Percentiles rank a stretch among this genome's conserved stretches.
These are phyloP conservation scores for Colletotrichum camelliae DNA, from an alignment of 2,329 filamentous ascomycete species.

Conservation along the genomic window DNA sequence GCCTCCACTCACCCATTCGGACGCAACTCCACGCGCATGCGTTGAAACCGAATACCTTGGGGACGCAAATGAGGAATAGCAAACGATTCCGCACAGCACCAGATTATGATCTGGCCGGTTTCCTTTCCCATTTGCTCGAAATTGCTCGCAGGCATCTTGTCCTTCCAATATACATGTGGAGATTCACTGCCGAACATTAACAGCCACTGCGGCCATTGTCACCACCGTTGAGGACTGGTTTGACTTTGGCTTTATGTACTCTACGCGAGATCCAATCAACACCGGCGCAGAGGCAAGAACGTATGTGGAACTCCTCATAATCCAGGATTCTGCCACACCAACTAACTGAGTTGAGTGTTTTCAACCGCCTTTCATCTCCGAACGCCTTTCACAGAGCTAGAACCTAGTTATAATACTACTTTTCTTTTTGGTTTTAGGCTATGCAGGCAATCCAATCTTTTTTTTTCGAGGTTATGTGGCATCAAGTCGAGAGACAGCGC, in stretches of 20 bases:
- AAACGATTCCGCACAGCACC: too few relatives aligned
- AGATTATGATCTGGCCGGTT: too few relatives aligned
- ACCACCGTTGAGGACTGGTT: neutral
- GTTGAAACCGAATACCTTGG: neutral
- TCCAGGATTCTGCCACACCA: too few relatives aligned
- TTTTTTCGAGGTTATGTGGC: fast-evolving
- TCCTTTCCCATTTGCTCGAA: neutral
- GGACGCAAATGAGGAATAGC: neutral
- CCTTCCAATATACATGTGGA: too few relatives aligned
- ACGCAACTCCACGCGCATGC: neutral
- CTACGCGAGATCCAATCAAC: neutral
- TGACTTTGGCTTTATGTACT: neutral
- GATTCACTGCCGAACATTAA: too few relatives aligned
- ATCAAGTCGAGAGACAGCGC: neutral
- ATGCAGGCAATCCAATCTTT: neutral
- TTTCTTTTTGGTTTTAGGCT: neutral
- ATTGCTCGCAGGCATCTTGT: neutral
- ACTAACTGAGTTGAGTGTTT: neutral
- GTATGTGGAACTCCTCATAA: fast-evolving
- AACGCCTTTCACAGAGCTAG: fast-evolving
- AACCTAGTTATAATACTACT: fast-evolving
- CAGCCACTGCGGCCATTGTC: too few relatives aligned
- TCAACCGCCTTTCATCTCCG: fast-evolving
- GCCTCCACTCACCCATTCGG: neutral
- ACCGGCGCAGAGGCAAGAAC: neutral